Conservation (phyloP, 2,329 filamentous ascomycete genomes). For the Colletotrichum horii region DNA sequence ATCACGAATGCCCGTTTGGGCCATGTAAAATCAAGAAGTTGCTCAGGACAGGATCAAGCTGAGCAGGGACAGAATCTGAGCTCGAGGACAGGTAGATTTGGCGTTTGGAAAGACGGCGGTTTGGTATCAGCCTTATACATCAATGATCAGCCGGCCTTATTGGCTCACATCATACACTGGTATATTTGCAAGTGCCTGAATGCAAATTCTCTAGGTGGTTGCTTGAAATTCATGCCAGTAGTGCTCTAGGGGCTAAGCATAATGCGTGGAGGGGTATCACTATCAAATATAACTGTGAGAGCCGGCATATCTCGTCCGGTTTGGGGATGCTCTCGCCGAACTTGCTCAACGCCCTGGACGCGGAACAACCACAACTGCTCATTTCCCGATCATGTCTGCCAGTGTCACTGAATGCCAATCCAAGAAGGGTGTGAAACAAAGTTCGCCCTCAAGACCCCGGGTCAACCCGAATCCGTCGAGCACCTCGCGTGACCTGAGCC, state of each 20-base stretch:
- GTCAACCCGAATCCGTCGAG: constrained; percentile 49
- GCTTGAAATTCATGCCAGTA: background rate
- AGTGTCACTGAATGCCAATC: background rate
- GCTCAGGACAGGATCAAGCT: background rate
- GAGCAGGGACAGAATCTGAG: background rate
- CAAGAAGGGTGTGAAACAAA: background rate
- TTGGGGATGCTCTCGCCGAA: background rate
- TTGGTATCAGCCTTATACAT: background rate
- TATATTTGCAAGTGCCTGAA: background rate
- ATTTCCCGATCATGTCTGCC: background rate
- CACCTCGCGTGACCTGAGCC: constrained; percentile 60
- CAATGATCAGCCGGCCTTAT: background rate
- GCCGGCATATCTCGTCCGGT: background rate
- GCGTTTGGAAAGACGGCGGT: constrained; percentile 1
- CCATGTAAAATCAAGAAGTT: background rate
- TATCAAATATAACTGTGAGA: background rate
- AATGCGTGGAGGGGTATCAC: constrained; percentile 14
- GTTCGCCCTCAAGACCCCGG: background rate
- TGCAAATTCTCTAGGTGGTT: background rate
- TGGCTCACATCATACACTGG: background rate
- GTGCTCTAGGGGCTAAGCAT: background rate
- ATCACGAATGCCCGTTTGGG: constrained; percentile 1
- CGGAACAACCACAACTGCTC: background rate
- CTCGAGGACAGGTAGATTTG: background rate
- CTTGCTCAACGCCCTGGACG: background rate